A percentile compares a stretch with the other conserved stretches of the same genome.
Conservation (phyloP, 768 basidiomycete genomes). For the Macrolepiota dolichaula region DNA sequence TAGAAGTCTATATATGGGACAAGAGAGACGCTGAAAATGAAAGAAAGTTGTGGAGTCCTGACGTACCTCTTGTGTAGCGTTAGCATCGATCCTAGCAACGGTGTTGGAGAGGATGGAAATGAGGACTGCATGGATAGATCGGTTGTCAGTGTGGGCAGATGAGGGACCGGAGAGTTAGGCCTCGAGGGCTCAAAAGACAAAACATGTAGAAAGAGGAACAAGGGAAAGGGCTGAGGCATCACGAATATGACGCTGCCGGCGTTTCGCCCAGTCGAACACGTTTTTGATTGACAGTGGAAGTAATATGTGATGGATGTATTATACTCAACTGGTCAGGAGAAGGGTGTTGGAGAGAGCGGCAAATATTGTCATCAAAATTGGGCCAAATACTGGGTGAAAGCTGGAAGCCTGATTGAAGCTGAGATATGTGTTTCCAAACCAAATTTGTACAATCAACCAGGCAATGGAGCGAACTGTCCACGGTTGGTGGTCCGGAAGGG, state of each 20-base stretch:
- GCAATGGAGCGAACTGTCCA: slow-evolving; percentile 54
- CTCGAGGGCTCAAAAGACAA: background rate
- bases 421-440: slow-evolving; percentile 78
- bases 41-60: background rate
- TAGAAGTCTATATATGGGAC: background rate
- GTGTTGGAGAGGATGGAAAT: slow-evolving; percentile 92
- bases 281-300: background rate
- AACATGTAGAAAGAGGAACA: background rate
- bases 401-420: slow-evolving; percentile 53
- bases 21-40: background rate
- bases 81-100: slow-evolving; percentile 75
- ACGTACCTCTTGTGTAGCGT: slow-evolving; percentile 45
- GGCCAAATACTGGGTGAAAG: slow-evolving; percentile 71
- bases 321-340: slow-evolving; percentile 63
- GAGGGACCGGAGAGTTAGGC: background rate
- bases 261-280: background rate
- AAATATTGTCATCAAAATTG: slow-evolving; percentile 75
- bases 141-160: background rate
- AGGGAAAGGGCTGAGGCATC: background rate
- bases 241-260: background rate
- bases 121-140: slow-evolving; percentile 42
- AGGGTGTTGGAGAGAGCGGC: slow-evolving; percentile 79
- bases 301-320: background rate
- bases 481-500: slow-evolving; percentile 16
- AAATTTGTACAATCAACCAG: slow-evolving; percentile 85